Evolutionary conservation across 352 stramenopile species (phyloP), one percentile per base, ranked within the genome.

Genomic region (Pilasporangium apinafurcum): DNA sequence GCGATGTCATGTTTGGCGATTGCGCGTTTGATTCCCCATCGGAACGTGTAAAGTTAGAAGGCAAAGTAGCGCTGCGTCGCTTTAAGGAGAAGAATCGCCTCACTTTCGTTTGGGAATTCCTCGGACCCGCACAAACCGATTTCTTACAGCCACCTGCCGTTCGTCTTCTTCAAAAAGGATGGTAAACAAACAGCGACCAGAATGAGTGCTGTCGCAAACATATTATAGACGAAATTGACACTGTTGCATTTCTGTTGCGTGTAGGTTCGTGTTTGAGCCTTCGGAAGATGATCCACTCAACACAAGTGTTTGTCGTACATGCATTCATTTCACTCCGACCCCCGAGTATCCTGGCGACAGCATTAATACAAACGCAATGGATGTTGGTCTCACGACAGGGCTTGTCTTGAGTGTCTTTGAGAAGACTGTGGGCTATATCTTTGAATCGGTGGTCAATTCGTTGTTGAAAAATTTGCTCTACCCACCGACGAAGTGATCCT

Each of bases 81-180:
- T 82, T 65, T 33, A 39, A 62, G 9, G 68, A 82, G 30, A 47
- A 58, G 17, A 50, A 73, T 17, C 59, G 70, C 13, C 45, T 79
- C 20, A 74, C 65, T 16, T 74, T 67, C 34, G 55, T 74, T 12
- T 82, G 68, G 68, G 65, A 79, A 43, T 82, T 59, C 35, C 40
- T 64, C 6, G 68, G 57, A 8, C 22, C 53, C 6, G 64, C 41
- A 22, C 51, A 59, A 26, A 52, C 56, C 24, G 54, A 56, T 0
- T 25, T 41, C 8, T 43, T 49, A 20, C 37, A 43, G 13, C 46
- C 45, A 28, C 46, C 28, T 16, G 59, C 53, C 0, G 60, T 72
- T n/a, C 59, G 55, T 9, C 30, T 82, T 12, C 56, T 55, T 36
- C 59, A 78, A 29, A 82, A 70, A 61, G 65, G 65, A 63, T 82